Percentiles rank a stretch among this genome's conserved stretches.
phyloP scores from a whole-genome alignment of 257 asterid species.

The Solanum megistacrolobum region DNA sequence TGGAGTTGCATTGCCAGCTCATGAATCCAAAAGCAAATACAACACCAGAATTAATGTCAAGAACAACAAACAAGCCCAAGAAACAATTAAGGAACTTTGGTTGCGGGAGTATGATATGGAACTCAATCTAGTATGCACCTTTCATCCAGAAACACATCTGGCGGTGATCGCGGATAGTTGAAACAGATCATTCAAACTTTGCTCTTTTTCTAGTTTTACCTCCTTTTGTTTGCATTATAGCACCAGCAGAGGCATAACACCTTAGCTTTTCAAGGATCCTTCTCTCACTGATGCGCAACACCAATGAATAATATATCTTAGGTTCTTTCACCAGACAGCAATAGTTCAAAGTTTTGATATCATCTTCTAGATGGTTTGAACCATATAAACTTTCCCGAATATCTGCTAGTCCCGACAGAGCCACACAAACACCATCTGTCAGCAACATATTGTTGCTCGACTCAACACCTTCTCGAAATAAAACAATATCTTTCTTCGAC shows the following conservation, averaged over 20 bases:
- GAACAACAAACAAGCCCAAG: neutral
- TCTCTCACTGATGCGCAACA: conserved; percentile 81
- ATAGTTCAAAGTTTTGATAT: conserved; percentile 25
- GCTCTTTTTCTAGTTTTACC: neutral
- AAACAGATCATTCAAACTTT: neutral
- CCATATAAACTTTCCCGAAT: conserved; percentile 66
- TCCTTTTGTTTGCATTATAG: neutral
- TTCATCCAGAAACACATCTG: neutral
- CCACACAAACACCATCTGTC: conserved; percentile 36
- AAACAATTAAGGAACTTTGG: neutral
- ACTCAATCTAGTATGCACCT: neutral
- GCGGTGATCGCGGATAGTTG: neutral
- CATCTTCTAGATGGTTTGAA: conserved; percentile 42
- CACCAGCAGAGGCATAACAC: conserved; percentile 25
- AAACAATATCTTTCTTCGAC: conserved; percentile 14
- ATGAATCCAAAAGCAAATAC: neutral
- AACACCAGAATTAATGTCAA: neutral
- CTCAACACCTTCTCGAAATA: conserved; percentile 18
- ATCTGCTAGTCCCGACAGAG: conserved; percentile 61
- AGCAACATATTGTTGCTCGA: conserved; percentile 35
- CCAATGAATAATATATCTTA: conserved; percentile 46
- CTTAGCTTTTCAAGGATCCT: conserved; percentile 63
- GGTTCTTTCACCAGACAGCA: conserved; percentile 30
- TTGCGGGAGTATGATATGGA: neutral
- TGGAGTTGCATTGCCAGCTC: neutral